A percentile compares a stretch with the other conserved stretches of the same genome.
phyloP scores from a whole-genome alignment of 352 stramenopile genomes.

The Pythium coloratum region DNA sequence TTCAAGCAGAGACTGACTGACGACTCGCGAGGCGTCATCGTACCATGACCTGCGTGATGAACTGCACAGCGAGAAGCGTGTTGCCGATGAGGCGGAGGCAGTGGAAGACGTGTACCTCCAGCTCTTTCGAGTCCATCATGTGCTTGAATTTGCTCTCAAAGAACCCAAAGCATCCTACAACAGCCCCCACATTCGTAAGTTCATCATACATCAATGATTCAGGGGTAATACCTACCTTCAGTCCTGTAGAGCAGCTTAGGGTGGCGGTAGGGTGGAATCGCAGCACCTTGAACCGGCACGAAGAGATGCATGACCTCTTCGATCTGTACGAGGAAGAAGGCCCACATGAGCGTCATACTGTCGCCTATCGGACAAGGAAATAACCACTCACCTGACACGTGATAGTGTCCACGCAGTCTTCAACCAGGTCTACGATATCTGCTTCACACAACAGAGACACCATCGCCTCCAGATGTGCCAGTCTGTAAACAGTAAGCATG shows the following conservation, averaged over 20 bases:
- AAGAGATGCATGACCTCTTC: conserved; percentile 71
- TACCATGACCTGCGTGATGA: conserved; percentile 43
- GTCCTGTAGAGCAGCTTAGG: conserved; percentile 68
- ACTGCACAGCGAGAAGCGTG: conserved; percentile 56
- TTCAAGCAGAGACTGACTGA: neutral
- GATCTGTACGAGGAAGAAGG: conserved; percentile 43
- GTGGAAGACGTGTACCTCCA: conserved; percentile 85
- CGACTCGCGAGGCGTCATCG: neutral
- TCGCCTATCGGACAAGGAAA: neutral
- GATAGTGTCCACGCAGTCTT: conserved; percentile 20
- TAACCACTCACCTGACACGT: conserved; percentile 15
- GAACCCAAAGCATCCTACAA: conserved; percentile 65
- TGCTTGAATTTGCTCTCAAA: conserved; percentile 84
- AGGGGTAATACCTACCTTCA: conserved; percentile 31
- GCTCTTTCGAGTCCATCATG: conserved; percentile 74
- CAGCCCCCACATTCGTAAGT: neutral
- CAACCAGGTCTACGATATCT: conserved; percentile 31
- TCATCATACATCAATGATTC: neutral
- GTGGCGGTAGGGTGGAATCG: conserved; percentile 75
- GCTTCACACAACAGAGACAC: conserved; percentile 21
- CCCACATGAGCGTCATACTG: neutral
- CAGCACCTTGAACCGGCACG: conserved; percentile 61
- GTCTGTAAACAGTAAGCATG: neutral
- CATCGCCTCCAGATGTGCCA: conserved; percentile 18
- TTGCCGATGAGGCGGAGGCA: conserved; percentile 81